Evolutionary conservation across 2,329 filamentous ascomycete genomes (phyloP).

Genomic region (Colletotrichum sp.): DNA sequence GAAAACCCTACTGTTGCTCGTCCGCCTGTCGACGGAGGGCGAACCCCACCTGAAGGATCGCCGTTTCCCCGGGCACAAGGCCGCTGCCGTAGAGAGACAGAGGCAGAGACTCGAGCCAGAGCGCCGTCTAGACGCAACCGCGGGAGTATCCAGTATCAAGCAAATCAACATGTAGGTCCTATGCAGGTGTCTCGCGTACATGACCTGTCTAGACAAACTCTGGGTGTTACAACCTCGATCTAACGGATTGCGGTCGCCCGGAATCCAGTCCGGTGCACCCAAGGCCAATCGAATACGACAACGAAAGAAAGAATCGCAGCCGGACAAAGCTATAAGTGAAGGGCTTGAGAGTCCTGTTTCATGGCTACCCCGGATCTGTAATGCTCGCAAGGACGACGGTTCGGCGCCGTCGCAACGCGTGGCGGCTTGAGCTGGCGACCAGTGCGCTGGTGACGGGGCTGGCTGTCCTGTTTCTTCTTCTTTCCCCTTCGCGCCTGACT

Average conservation of each 20-base stretch:
- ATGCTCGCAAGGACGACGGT: neutral
- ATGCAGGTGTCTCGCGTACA: neutral
- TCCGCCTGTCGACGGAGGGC: neutral
- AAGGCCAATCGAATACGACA: neutral
- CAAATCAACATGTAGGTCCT: neutral
- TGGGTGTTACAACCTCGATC: neutral
- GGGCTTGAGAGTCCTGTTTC: conserved; percentile 1
- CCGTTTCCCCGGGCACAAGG: neutral
- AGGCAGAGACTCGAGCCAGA: neutral
- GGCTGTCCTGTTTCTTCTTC: neutral
- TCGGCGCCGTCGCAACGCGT: neutral
- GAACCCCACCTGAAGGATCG: neutral
- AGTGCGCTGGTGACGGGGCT: neutral
- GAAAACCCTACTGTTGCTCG: neutral
- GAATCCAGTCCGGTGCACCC: neutral
- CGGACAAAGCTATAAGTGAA: neutral
- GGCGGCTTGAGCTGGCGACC: neutral
- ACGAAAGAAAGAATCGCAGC: neutral
- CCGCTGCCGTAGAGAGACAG: neutral
- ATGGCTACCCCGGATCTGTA: neutral
- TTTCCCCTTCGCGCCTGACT: neutral
- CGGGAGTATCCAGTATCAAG: neutral
- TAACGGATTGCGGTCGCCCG: neutral
- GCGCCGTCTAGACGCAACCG: neutral
- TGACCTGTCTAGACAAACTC: neutral